Conservation (phyloP, 2,329 filamentous ascomycete species). For the Colletotrichum sp. region DNA sequence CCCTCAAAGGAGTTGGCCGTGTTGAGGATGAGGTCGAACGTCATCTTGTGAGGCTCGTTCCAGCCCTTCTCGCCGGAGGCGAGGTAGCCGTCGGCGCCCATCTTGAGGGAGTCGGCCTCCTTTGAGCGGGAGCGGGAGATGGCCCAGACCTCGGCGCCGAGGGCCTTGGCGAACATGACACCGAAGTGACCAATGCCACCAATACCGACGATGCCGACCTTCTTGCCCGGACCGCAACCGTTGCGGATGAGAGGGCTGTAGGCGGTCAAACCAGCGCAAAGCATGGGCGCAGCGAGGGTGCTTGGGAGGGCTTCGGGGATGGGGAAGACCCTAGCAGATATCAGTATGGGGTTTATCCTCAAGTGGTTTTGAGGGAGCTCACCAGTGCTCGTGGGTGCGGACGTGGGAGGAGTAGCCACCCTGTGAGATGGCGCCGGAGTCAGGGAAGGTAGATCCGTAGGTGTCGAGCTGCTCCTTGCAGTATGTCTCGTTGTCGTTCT, state of each 20-base stretch:
- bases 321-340: constrained; percentile 59
- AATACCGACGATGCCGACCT: constrained; percentile 77
- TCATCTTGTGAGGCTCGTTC: constrained; percentile 62
- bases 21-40: constrained; percentile 80
- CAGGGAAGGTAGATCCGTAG: constrained; percentile 62
- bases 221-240: constrained; percentile 78
- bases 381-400: constrained; percentile 78
- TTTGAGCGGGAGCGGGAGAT: constrained; percentile 66
- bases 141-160: constrained; percentile 67
- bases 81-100: constrained; percentile 67
- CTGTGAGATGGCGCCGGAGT: constrained; percentile 66
- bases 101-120: constrained; percentile 61
- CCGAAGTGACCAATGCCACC: constrained; percentile 77
- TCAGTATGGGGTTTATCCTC: not conserved
- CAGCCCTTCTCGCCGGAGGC: constrained; percentile 63
- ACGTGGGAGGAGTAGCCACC: constrained; percentile 70
- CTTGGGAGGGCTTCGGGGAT: constrained; percentile 76
- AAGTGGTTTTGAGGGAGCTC: not conserved
- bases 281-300: constrained; percentile 75
- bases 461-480: constrained; percentile 66
- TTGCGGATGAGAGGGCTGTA: constrained; percentile 81
- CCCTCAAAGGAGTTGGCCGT: constrained; percentile 71
- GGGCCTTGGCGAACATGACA: constrained; percentile 71
- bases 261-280: constrained; percentile 84
- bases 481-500: constrained; percentile 72